Conservation (phyloP, 2,329 filamentous ascomycete species). For the Scytalidium lignicola region DNA sequence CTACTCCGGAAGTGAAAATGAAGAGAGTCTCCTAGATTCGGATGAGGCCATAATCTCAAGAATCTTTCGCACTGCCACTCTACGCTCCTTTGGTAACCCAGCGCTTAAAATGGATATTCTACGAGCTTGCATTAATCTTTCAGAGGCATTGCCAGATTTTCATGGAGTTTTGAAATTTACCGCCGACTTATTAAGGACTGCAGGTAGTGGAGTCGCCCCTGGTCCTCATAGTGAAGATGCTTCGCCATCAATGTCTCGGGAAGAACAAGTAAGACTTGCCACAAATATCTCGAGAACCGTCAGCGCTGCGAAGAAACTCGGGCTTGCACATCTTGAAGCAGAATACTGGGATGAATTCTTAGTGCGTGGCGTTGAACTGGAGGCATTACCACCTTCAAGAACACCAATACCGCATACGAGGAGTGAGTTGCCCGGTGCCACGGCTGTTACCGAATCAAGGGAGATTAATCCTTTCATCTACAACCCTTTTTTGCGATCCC, state of each 20-base stretch:
- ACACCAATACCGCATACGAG: slow-evolving; percentile 61
- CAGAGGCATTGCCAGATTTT: slow-evolving; percentile 89
- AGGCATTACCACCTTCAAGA: slow-evolving; percentile 53
- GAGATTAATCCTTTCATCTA: slow-evolving; percentile 82
- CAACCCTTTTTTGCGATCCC: slow-evolving; percentile 78
- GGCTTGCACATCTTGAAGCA: slow-evolving; percentile 63
- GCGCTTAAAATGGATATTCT: slow-evolving; percentile 82
- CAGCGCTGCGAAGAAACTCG: slow-evolving; percentile 69
- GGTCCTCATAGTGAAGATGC: slow-evolving; percentile 63
- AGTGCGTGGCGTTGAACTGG: slow-evolving; percentile 69
- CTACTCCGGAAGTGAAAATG: slow-evolving; percentile 1
- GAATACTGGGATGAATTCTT: slow-evolving; percentile 98
- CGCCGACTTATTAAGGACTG: slow-evolving; percentile 74
- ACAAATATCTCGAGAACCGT: slow-evolving; percentile 84
- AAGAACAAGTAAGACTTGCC: slow-evolving; percentile 80
- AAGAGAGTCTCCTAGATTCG: slow-evolving; percentile 35
- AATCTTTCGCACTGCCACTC: slow-evolving; percentile 53
- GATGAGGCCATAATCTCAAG: slow-evolving; percentile 49
- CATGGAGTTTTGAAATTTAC: slow-evolving; percentile 85
- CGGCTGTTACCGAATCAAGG: slow-evolving; percentile 32
- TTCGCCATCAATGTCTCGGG: slow-evolving; percentile 64
- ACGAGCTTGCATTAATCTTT: slow-evolving; percentile 86
- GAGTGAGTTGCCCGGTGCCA: slow-evolving; percentile 41
- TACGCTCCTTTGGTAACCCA: slow-evolving; percentile 69
- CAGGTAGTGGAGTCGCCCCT: slow-evolving; percentile 74